Conservation (phyloP, 495 filamentous ascomycete genomes). For the Penicillium riverlandense region DNA sequence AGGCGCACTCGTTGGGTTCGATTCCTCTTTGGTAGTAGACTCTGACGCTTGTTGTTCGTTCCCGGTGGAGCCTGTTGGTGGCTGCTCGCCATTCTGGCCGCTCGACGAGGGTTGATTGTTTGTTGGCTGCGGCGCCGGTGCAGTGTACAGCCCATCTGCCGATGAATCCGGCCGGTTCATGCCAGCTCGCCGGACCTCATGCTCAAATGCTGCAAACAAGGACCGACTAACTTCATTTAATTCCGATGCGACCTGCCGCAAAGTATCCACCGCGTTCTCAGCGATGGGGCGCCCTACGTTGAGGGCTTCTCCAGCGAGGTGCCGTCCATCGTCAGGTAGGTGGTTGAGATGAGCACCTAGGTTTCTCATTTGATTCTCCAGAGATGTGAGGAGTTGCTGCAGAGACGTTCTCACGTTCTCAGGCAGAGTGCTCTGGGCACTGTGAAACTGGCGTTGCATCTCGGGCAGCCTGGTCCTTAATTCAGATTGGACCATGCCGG, state of each 20-base stretch:
- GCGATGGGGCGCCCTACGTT: slow-evolving; percentile 33
- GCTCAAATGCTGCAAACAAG: slow-evolving; percentile 33
- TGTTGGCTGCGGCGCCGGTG: background rate
- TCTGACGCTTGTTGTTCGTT: background rate
- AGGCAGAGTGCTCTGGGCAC: slow-evolving; percentile 34
- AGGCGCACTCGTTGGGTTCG: too few species aligned
- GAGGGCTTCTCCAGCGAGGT: slow-evolving; percentile 28
- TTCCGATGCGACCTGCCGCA: slow-evolving; percentile 37
- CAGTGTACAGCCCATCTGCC: too few species aligned
- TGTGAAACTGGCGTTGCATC: slow-evolving; percentile 30
- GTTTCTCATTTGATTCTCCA: slow-evolving; percentile 37
- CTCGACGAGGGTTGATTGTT: background rate
- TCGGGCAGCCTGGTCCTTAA: slow-evolving; percentile 30
- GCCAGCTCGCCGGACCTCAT: slow-evolving; percentile 23
- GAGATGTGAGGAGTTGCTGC: slow-evolving; percentile 29
- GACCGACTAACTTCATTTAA: slow-evolving; percentile 39
- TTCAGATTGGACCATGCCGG: slow-evolving; percentile 29
- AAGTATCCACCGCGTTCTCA: slow-evolving; percentile 31
- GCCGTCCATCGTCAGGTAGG: slow-evolving; percentile 29
- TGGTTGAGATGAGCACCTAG: slow-evolving; percentile 24
- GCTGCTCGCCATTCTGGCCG: background rate
- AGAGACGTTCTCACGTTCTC: slow-evolving; percentile 33
- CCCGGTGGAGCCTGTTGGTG: background rate
- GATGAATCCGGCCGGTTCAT: too few species aligned
- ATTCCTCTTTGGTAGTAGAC: background rate